Conservation (phyloP, 805 yeast species). For the Hanseniaspora meyeri region DNA sequence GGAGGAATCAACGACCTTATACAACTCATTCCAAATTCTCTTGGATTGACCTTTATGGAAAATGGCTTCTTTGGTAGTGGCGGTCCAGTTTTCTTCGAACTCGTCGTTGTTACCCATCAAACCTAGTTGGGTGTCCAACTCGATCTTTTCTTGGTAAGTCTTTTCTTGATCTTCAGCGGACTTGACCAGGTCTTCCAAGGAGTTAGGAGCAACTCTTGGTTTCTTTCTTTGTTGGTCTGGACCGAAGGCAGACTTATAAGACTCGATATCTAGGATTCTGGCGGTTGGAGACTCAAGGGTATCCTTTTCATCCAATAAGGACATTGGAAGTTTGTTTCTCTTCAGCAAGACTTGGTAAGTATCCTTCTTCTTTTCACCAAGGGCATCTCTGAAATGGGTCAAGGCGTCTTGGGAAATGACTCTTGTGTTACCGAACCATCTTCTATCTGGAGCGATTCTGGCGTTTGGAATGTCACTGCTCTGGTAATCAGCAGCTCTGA, state of each 20-base stretch:
- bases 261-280: slow-evolving; percentile 77
- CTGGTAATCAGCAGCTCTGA: slow-evolving; percentile 79
- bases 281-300: slow-evolving; percentile 63
- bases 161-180: slow-evolving; percentile 45
- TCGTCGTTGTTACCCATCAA: slow-evolving; percentile 55
- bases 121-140: slow-evolving; percentile 62
- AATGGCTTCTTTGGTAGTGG: slow-evolving; percentile 88
- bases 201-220: slow-evolving; percentile 67
- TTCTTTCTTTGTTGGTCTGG: slow-evolving; percentile 90
- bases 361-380: slow-evolving; percentile 74
- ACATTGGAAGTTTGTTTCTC: slow-evolving; percentile 91
- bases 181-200: slow-evolving; percentile 64
- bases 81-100: slow-evolving; percentile 66
- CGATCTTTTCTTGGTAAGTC: slow-evolving; percentile 60
- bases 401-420: slow-evolving; percentile 96
- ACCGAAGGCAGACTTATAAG: slow-evolving; percentile 72
- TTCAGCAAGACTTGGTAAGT: slow-evolving; percentile 74
- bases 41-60: slow-evolving; percentile 95
- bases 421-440: slow-evolving; percentile 96
- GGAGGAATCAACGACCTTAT: slow-evolving; percentile 93
- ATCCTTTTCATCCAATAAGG: slow-evolving; percentile 78
- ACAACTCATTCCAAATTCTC: slow-evolving; percentile 95
- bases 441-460: slow-evolving; percentile 86
- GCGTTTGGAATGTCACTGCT: slow-evolving; percentile 80
- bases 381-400: slow-evolving; percentile 84